Conservation (phyloP, 495 filamentous ascomycete genomes). For the Penicillium goetzii region DNA sequence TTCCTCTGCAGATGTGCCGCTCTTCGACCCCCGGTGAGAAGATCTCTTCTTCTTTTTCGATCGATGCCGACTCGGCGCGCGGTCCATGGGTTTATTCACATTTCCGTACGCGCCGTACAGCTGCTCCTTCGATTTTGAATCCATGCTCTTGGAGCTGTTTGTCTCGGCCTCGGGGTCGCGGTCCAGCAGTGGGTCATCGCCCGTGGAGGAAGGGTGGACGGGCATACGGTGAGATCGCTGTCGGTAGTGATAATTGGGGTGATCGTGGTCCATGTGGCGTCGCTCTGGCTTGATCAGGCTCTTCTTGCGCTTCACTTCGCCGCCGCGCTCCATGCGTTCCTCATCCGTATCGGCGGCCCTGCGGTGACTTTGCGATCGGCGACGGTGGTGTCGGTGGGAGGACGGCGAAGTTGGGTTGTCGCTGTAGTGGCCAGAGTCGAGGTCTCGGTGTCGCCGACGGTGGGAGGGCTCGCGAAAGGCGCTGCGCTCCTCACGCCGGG, state of each 20-base stretch:
- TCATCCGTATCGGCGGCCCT: slow-evolving; percentile 40
- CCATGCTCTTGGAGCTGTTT: slow-evolving; percentile 57
- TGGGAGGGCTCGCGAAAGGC: slow-evolving; percentile 72
- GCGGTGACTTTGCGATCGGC: slow-evolving; percentile 42
- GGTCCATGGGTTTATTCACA: slow-evolving; percentile 54
- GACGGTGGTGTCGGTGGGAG: slow-evolving; percentile 38
- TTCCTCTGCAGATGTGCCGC: slow-evolving; percentile 55
- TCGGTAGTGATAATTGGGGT: slow-evolving; percentile 93
- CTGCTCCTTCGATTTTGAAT: slow-evolving; percentile 52
- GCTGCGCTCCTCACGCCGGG: slow-evolving; percentile 59
- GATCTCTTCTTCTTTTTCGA: slow-evolving; percentile 54
- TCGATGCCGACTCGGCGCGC: slow-evolving; percentile 46
- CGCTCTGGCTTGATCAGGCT: slow-evolving; percentile 89
- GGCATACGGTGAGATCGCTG: slow-evolving; percentile 81
- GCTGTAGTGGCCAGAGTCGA: slow-evolving; percentile 64
- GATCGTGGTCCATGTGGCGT: slow-evolving; percentile 74
- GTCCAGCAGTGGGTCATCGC: slow-evolving; percentile 84
- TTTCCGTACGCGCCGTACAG: slow-evolving; percentile 44
- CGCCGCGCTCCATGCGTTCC: slow-evolving; percentile 44
- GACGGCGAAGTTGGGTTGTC: slow-evolving; percentile 46
- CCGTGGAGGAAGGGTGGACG: slow-evolving; percentile 84
- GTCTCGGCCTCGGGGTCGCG: slow-evolving; percentile 63
- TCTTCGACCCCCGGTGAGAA: slow-evolving; percentile 53
- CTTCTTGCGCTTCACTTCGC: slow-evolving; percentile 63
- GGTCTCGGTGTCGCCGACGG: slow-evolving; percentile 68